Evolutionary conservation across 2,329 filamentous ascomycete genomes (phyloP), one percentile per base, ranked within the genome.

Genomic region (Ophiostoma fasciatum): DNA sequence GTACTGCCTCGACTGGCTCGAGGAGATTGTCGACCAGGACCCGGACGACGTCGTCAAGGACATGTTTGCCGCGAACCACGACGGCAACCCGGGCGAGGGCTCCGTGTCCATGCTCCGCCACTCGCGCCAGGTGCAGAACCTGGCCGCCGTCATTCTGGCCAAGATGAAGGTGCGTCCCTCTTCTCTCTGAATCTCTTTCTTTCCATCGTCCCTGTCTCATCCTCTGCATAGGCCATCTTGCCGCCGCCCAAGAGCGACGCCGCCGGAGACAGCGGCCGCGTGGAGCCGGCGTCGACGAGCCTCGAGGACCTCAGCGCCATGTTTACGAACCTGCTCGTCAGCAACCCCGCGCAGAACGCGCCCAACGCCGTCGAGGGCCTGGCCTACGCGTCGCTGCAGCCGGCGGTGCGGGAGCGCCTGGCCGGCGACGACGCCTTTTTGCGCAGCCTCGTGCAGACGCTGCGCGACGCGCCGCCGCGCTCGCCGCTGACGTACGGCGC

Each of bases 301-400:
- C 71, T 80, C 41, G 74, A 79, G 45, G 72, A 77, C n/a, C 59
- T 81, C 9, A 69, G 72, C 26, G 62, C 60, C 42, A 68, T 73
- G 51, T 78, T 81, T 45, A 72, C 68, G 33, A 73, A 71, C 35
- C 76, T 85, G 60, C 64, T 85, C 31, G 51, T 78, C 20, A 64
- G 63, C 21, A 64, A 71, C 30, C 64, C 35, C 15, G 28, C 73
- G 9, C 60, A 64, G 36, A 66, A 64, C 43, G 68, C 70, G 42
- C 71, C 80, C 48, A 75, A 81, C 50, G 78, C 82, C 1, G 74
- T 96, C 37, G 90, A 98, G 58, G 90, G 88, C 6, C 63, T 98
- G 41, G 90, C 88, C 12, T 96, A 94, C 54, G 78, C 85, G 5
- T 93, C 88, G 9, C 68, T 96, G 26, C 83, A 84, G 48, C 74